phyloP scores from a whole-genome alignment of 352 stramenopile genomes.

The Pythium rishiriense region DNA sequence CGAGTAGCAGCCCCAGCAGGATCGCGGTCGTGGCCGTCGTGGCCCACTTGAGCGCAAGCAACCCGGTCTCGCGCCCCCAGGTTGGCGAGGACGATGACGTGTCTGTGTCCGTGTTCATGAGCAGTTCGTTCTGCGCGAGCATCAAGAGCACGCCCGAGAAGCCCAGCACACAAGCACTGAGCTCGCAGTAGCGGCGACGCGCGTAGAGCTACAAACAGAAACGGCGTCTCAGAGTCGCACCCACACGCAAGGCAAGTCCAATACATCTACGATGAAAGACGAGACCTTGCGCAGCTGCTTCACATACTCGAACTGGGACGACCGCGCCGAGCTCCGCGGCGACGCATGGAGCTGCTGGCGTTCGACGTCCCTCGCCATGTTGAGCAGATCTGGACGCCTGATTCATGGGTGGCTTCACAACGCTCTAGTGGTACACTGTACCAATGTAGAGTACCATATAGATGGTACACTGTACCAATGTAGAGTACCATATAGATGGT shows the following conservation, averaged over 20 bases:
- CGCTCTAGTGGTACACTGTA: slow-evolving; percentile 3
- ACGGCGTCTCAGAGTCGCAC: no score
- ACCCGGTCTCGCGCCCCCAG: not conserved
- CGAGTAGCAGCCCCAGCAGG: slow-evolving; percentile 45
- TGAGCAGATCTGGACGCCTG: slow-evolving; percentile 26
- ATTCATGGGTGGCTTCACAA: slow-evolving; percentile 17
- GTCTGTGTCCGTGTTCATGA: slow-evolving; percentile 26
- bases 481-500: not conserved
- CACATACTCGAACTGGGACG: slow-evolving; percentile 25
- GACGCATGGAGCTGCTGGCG: slow-evolving; percentile 49
- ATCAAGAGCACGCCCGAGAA: slow-evolving; percentile 60
- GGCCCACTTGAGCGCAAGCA: slow-evolving; percentile 42
- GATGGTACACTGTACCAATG: slow-evolving; percentile 10
- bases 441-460: not conserved
- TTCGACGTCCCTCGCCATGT: slow-evolving; percentile 62
- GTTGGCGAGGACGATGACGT: not conserved
- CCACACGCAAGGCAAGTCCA: no score
- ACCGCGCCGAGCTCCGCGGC: slow-evolving; percentile 23
- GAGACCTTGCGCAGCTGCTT: slow-evolving; percentile 42
- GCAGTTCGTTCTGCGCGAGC: slow-evolving; percentile 66
- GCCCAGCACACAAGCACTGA: slow-evolving; percentile 45
- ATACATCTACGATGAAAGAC: no score
- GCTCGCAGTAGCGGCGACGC: slow-evolving; percentile 45
- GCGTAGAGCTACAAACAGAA: slow-evolving; percentile 56
- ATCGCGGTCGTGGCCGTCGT: slow-evolving; percentile 39